Percentiles rank a stretch among this genome's conserved stretches.
These are phyloP conservation scores for Cymodocea nodosa DNA, from an alignment of 116 monocot species.

Conservation along the genomic window DNA sequence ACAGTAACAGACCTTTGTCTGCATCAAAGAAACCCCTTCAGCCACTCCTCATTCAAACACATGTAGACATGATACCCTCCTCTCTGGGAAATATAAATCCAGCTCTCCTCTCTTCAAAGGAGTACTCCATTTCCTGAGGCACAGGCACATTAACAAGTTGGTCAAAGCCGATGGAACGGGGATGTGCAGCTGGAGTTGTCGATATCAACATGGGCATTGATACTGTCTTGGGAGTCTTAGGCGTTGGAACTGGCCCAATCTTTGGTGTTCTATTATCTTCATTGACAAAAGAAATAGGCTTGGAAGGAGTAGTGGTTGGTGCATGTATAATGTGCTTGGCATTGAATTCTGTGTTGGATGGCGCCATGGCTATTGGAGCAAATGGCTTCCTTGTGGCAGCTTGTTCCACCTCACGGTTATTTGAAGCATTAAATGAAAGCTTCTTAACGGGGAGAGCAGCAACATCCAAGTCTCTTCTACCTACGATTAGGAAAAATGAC, in stretches of 20 bases:
- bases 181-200: conserved; percentile 27
- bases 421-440: conserved; percentile 26
- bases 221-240: conserved; percentile 51
- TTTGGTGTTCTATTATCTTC: conserved; percentile 39
- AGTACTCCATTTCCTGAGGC: conserved; percentile 44
- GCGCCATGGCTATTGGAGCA: conserved; percentile 22
- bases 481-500: conserved; percentile 8
- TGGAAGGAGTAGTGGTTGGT: conserved; percentile 8
- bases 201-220: conserved; percentile 58
- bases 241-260: conserved; percentile 19
- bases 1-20: no score
- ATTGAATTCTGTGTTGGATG: not conserved
- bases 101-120: conserved; percentile 84
- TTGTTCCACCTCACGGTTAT: conserved; percentile 23
- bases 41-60: no score
- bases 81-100: conserved; percentile 15
- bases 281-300: not conserved
- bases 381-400: conserved; percentile 44
- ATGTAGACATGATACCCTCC: not conserved
- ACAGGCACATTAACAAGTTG: not conserved
- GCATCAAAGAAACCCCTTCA: no score
- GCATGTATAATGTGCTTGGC: conserved; percentile 1
- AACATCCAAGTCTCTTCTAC: conserved; percentile 45
- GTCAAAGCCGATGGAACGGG: conserved; percentile 11
- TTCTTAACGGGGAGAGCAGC: conserved; percentile 39